Conservation (phyloP, 257 asterid species). For the Schizonepeta tenuifolia region DNA sequence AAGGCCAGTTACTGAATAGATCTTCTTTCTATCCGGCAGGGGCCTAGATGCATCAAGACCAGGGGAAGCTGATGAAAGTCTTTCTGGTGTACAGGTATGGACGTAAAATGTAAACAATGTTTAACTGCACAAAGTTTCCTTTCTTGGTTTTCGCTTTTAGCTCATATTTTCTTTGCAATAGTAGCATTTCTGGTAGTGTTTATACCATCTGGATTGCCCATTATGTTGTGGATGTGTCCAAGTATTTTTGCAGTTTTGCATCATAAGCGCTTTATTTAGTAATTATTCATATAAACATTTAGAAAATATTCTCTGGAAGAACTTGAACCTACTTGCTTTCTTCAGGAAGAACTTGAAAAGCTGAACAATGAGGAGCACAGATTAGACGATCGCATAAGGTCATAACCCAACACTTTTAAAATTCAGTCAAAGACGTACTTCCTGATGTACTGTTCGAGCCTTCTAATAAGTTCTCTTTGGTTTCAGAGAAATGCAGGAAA, state of each 20-base stretch:
- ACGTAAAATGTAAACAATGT: not conserved
- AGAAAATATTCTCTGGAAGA: slow-evolving; percentile 10
- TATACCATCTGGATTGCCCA: not conserved
- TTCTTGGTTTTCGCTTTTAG: slow-evolving; percentile 15
- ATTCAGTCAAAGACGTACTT: not conserved
- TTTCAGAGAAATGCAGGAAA: slow-evolving; percentile 71
- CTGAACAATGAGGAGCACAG: slow-evolving; percentile 55
- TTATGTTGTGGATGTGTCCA: slow-evolving; percentile 18
- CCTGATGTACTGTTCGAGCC: slow-evolving; percentile 16
- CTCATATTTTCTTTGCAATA: slow-evolving; percentile 9
- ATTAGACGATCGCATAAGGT: slow-evolving; percentile 67
- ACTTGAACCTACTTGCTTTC: slow-evolving; percentile 34
- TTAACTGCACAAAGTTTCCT: slow-evolving; percentile 10
- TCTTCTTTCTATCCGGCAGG: slow-evolving; percentile 52
- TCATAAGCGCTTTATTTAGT: slow-evolving; percentile 7
- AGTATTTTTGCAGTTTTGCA: not conserved
- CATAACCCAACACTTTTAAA: slow-evolving; percentile 13
- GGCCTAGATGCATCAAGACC: slow-evolving; percentile 81
- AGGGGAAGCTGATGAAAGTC: slow-evolving; percentile 76
- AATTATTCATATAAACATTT: slow-evolving; percentile 1
- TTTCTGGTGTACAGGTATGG: slow-evolving; percentile 75
- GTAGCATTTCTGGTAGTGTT: not conserved
- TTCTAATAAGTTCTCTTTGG: slow-evolving; percentile 33
- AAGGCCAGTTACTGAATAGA: slow-evolving; percentile 33
- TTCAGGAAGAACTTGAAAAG: slow-evolving; percentile 66